Evolutionary conservation across 176 grass and related monocot genomes (phyloP).

Genomic region (Microstegium vimineum): DNA sequence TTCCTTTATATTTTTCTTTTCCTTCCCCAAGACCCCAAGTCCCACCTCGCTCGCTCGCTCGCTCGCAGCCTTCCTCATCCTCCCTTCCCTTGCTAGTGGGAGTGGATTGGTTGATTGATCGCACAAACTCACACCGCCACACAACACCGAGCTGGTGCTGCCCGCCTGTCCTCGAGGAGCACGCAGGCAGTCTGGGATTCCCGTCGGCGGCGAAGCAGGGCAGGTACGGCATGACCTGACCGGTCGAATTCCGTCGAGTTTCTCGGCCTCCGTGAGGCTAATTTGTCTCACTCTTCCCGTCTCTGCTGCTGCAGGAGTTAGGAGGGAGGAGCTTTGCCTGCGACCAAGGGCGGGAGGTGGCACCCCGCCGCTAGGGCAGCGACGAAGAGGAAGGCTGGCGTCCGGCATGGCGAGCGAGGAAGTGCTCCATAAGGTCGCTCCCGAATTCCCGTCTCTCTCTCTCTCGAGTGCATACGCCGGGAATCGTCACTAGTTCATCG

Average conservation of each 20-base stretch:
- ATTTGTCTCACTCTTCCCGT: neutral
- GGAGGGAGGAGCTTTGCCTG: neutral
- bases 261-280: neutral
- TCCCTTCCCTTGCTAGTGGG: neutral
- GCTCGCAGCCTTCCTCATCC: neutral
- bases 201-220: neutral
- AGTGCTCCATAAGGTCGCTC: slow-evolving; percentile 61
- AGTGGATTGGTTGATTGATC: slow-evolving; percentile 24
- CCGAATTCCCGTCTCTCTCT: neutral
- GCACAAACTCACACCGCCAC: neutral
- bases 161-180: neutral
- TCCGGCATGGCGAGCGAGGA: slow-evolving; percentile 52
- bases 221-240: neutral
- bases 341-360: neutral
- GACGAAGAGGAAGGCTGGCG: slow-evolving; percentile 9
- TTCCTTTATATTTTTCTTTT: too few species aligned
- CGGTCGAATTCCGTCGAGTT: too few species aligned
- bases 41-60: neutral
- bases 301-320: neutral
- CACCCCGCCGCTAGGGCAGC: neutral
- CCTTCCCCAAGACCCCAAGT: too few species aligned
- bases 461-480: slow-evolving; percentile 50
- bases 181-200: neutral
- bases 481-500: slow-evolving; percentile 16
- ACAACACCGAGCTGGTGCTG: neutral